phyloP scores from a whole-genome alignment of 768 basidiomycete genomes.

The Suillus tomentosus region DNA sequence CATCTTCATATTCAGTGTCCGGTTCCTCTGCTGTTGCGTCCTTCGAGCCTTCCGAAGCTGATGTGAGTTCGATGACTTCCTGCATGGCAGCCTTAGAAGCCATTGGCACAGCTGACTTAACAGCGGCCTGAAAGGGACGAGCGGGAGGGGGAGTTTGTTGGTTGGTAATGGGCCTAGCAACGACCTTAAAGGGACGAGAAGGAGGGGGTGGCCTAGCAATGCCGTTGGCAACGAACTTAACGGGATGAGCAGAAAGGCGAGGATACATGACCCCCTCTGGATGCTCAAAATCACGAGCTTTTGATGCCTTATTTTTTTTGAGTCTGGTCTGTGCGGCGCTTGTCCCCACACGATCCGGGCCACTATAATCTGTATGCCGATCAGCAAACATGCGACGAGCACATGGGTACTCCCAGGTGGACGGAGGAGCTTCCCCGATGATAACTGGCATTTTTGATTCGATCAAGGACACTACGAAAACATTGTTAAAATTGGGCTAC shows the following conservation, averaged over 20 bases:
- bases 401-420: background rate
- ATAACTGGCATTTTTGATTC: background rate
- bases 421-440: background rate
- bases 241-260: too few species aligned
- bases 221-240: too few species aligned
- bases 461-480: background rate
- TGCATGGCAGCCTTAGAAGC: background rate
- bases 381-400: background rate
- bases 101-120: background rate
- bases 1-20: background rate
- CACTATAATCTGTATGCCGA: background rate
- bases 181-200: background rate
- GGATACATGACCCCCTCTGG: background rate
- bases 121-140: background rate
- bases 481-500: background rate
- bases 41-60: background rate
- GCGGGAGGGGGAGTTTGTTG: background rate
- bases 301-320: background rate
- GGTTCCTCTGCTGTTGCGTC: background rate
- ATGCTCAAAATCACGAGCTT: background rate
- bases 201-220: background rate
- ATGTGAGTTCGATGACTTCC: background rate
- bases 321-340: background rate
- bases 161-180: background rate
- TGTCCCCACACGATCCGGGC: background rate